Conservation (phyloP, 768 basidiomycete genomes). For the Mycena epipterygia region DNA sequence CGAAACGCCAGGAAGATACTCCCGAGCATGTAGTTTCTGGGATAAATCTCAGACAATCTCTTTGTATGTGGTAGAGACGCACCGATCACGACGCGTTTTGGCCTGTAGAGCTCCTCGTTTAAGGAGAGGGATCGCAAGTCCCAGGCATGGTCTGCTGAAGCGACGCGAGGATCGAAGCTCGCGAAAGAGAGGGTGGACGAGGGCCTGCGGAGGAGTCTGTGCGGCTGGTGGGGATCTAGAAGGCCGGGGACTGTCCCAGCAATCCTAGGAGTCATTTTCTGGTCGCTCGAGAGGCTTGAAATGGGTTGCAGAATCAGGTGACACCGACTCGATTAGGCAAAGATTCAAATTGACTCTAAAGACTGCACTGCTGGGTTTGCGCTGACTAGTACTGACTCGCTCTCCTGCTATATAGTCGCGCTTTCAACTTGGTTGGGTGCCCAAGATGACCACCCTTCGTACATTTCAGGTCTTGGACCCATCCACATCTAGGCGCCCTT, state of each 20-base stretch:
- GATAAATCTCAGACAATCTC: background rate
- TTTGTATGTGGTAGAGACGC: background rate
- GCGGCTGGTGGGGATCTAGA: slow-evolving; percentile 64
- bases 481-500: slow-evolving; percentile 11
- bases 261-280: slow-evolving; percentile 24
- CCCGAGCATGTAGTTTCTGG: slow-evolving; percentile 66
- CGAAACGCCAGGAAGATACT: slow-evolving; percentile 78
- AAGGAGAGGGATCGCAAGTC: slow-evolving; percentile 57
- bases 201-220: slow-evolving; percentile 71
- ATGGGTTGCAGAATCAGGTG: background rate
- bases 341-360: no score
- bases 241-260: slow-evolving; percentile 70
- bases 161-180: slow-evolving; percentile 78
- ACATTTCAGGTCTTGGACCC: slow-evolving; percentile 53
- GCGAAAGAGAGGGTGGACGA: slow-evolving; percentile 79
- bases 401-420: slow-evolving; percentile 29
- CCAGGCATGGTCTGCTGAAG: slow-evolving; percentile 54
- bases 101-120: slow-evolving; percentile 63
- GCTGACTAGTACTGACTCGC: slow-evolving; percentile 40
- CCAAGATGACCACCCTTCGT: slow-evolving; percentile 66
- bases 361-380: no score
- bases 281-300: background rate
- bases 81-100: slow-evolving; percentile 81
- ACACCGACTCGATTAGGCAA: background rate
- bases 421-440: background rate